Percentiles rank a stretch among this genome's conserved stretches.
These are phyloP conservation scores for Penicillium salamii DNA, from an alignment of 495 filamentous ascomycete species.

Conservation along the genomic window DNA sequence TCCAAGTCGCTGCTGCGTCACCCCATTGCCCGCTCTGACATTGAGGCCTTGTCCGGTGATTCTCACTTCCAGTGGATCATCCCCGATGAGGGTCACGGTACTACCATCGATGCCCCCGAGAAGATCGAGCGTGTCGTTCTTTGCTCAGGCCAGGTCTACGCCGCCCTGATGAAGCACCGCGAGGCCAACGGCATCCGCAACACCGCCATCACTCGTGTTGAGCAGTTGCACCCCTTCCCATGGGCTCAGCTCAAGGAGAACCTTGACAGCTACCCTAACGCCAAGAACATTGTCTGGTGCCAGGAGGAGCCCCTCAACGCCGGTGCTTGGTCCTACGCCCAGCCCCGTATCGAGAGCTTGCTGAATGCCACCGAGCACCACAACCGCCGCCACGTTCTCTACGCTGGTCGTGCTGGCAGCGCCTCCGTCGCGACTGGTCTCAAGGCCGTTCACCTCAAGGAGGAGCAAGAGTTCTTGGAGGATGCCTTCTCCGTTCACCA, in stretches of 20 bases:
- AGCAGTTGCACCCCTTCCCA: constrained; percentile 98
- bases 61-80: constrained; percentile 97
- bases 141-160: constrained; percentile 93
- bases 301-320: constrained; percentile 98
- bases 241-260: constrained; percentile 96
- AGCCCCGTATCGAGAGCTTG: constrained; percentile 93
- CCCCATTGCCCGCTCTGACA: constrained; percentile 79
- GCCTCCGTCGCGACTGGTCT: constrained; percentile 90
- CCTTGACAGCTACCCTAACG: constrained; percentile 92
- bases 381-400: constrained; percentile 91
- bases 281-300: constrained; percentile 91
- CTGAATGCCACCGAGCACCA: constrained; percentile 89
- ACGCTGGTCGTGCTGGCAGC: constrained; percentile 87
- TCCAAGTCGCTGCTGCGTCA: constrained; percentile 92
- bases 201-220: constrained; percentile 89
- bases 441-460: constrained; percentile 85
- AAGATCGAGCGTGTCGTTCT: constrained; percentile 92
- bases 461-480: constrained; percentile 87
- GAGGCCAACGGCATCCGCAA: constrained; percentile 77
- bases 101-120: constrained; percentile 69
- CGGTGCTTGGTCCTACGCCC: constrained; percentile 89
- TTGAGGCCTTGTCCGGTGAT: constrained; percentile 86
- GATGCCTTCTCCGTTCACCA: constrained; percentile 64
- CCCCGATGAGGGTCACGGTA: constrained; percentile 76
- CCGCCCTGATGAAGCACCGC: constrained; percentile 86